Percentiles rank a stretch among this genome's conserved stretches.
Evolutionary conservation across 2,329 filamentous ascomycete genomes (phyloP).

Genomic region (Hypoxylon sp.): DNA sequence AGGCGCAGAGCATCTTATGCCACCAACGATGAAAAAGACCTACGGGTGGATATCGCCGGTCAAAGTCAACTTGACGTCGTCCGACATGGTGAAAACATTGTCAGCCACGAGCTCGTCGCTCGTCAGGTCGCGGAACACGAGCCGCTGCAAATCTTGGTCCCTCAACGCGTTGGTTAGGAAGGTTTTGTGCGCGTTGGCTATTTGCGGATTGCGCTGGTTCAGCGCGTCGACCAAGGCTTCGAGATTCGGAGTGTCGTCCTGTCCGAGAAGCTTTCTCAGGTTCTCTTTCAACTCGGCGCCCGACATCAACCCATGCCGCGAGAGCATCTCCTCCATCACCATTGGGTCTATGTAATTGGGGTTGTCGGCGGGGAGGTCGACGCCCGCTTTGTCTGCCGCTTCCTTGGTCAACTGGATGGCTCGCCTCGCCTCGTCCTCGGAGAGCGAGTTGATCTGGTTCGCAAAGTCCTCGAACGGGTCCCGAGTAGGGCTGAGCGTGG

Average conservation of each 20-base stretch:
- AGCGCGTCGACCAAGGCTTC: conserved; percentile 36
- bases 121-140: conserved; percentile 44
- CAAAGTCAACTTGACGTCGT: conserved; percentile 37
- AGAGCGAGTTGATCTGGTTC: conserved; percentile 40
- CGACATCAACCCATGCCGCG: conserved; percentile 11
- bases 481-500: conserved; percentile 42
- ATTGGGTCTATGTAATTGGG: conserved; percentile 36
- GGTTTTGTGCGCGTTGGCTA: conserved; percentile 26
- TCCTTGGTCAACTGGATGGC: conserved; percentile 14
- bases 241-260: conserved; percentile 23
- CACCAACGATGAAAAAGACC: conserved; percentile 31
- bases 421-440: conserved; percentile 4
- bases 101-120: conserved; percentile 48
- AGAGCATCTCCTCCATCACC: conserved; percentile 38
- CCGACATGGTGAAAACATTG: conserved; percentile 38
- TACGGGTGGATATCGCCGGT: conserved; percentile 43
- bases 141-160: conserved; percentile 49
- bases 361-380: not conserved
- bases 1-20: not conserved
- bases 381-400: not conserved
- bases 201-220: not conserved
- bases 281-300: conserved; percentile 23
- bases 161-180: conserved; percentile 40
- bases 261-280: conserved; percentile 4
- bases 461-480: conserved; percentile 38